Percentiles rank a stretch among this genome's conserved stretches.
Conservation (phyloP, 2,329 filamentous ascomycete species). For the Colletotrichum cuscutae region DNA sequence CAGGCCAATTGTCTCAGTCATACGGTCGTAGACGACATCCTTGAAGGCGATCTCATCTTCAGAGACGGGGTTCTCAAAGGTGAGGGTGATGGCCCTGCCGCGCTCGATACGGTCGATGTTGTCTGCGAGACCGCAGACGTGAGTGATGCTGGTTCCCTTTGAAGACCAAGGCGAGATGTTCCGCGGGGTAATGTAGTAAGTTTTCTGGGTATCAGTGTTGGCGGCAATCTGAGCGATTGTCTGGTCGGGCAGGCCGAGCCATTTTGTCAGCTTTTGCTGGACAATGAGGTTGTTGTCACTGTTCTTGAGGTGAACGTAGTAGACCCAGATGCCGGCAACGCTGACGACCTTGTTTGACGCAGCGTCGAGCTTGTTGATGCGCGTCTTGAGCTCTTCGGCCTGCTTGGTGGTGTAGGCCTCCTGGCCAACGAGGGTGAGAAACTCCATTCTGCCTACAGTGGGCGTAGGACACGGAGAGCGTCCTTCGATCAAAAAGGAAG, state of each 20-base stretch:
- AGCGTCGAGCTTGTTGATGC: slow-evolving; percentile 52
- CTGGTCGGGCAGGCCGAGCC: slow-evolving; percentile 52
- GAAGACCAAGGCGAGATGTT: slow-evolving; percentile 98
- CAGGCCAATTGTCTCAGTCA: slow-evolving; percentile 86
- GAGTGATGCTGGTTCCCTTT: slow-evolving; percentile 91
- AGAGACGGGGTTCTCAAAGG: slow-evolving; percentile 61
- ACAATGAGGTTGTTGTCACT: slow-evolving; percentile 52
- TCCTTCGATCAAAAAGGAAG: slow-evolving; percentile 33
- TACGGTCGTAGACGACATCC: slow-evolving; percentile 88
- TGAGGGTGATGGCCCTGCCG: slow-evolving; percentile 80
- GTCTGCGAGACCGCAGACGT: slow-evolving; percentile 84
- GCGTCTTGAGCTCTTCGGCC: slow-evolving; percentile 55
- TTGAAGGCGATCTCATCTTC: slow-evolving; percentile 64
- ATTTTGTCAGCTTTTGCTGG: slow-evolving; percentile 52
- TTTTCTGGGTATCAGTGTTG: slow-evolving; percentile 48
- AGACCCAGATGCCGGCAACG: slow-evolving; percentile 67
- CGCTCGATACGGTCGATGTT: slow-evolving; percentile 84
- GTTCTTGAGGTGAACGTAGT: slow-evolving; percentile 72
- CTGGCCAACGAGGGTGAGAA: slow-evolving; percentile 49
- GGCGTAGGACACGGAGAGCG: slow-evolving; percentile 34
- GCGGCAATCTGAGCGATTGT: slow-evolving; percentile 59
- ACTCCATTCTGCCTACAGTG: slow-evolving; percentile 37
- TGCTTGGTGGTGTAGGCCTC: slow-evolving; percentile 61
- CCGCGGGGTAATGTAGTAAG: slow-evolving; percentile 78
- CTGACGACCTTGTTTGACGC: slow-evolving; percentile 49